phyloP scores from a whole-genome alignment of 306 rosid species.

The Quercus rubra region DNA sequence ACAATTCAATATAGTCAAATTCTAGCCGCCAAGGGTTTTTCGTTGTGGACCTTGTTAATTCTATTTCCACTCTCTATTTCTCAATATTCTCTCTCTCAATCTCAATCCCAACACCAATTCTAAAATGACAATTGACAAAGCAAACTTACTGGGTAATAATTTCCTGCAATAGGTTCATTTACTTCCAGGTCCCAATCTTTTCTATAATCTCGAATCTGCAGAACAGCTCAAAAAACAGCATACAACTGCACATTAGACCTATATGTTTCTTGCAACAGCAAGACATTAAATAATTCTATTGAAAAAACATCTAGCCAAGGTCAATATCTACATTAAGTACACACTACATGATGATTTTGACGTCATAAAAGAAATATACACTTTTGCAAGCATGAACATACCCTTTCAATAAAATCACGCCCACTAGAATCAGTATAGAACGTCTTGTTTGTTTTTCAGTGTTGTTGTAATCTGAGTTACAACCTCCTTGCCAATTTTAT shows the following conservation, averaged over 20 bases:
- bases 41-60: too few relatives aligned
- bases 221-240: background rate
- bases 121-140: too few relatives aligned
- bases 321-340: background rate
- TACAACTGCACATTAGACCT: background rate
- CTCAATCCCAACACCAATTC: too few relatives aligned
- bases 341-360: too few relatives aligned
- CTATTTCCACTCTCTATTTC: too few relatives aligned
- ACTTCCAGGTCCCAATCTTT: slow-evolving; percentile 71
- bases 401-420: slow-evolving; percentile 86
- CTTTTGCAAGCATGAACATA: slow-evolving; percentile 12
- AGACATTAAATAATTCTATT: background rate
- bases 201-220: slow-evolving; percentile 67
- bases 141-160: slow-evolving; percentile 76
- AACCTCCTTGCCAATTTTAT: slow-evolving; percentile 83
- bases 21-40: too few relatives aligned
- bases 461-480: slow-evolving; percentile 57
- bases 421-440: slow-evolving; percentile 94
- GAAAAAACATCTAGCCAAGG: background rate
- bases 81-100: too few relatives aligned
- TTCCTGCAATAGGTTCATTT: slow-evolving; percentile 90
- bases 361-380: too few relatives aligned
- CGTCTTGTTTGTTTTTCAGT: slow-evolving; percentile 59
- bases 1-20: too few relatives aligned
- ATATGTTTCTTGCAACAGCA: too few relatives aligned